phyloP scores from a whole-genome alignment of 139 green algal species.

The Micromonas pusilla region DNA sequence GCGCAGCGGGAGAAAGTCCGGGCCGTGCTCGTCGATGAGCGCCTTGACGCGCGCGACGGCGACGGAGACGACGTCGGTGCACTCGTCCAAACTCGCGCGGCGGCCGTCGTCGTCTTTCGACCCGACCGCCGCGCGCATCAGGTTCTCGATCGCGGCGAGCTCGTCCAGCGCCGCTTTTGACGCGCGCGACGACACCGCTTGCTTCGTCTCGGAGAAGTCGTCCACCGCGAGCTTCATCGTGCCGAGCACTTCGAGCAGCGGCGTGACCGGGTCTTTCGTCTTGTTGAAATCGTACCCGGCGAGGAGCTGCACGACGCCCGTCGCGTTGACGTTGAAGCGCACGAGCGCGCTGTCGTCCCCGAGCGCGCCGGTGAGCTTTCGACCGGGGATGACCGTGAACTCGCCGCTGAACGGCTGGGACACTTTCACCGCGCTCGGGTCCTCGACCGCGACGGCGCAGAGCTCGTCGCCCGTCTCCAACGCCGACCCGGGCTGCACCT shows the following conservation, averaged over 20 bases:
- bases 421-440: constrained; percentile 26
- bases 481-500: neutral
- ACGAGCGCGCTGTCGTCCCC: neutral
- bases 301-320: constrained; percentile 4
- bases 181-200: neutral
- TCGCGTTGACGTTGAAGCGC: neutral
- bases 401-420: constrained; percentile 33
- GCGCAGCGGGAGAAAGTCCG: constrained; percentile 20
- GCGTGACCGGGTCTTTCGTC: neutral
- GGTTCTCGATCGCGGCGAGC: neutral
- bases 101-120: neutral
- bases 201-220: constrained; percentile 12
- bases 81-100: no score
- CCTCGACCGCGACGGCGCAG: constrained; percentile 38
- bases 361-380: neutral
- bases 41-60: constrained; percentile 18
- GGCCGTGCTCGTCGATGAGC: constrained; percentile 34
- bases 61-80: neutral
- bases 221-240: constrained; percentile 6
- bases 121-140: neutral
- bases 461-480: constrained; percentile 38
- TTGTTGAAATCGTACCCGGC: constrained; percentile 13
- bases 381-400: constrained; percentile 9
- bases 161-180: neutral
- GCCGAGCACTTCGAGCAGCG: constrained; percentile 14